phyloP scores from a whole-genome alignment of 495 filamentous ascomycete species.

The Tuber umbilicatum region DNA sequence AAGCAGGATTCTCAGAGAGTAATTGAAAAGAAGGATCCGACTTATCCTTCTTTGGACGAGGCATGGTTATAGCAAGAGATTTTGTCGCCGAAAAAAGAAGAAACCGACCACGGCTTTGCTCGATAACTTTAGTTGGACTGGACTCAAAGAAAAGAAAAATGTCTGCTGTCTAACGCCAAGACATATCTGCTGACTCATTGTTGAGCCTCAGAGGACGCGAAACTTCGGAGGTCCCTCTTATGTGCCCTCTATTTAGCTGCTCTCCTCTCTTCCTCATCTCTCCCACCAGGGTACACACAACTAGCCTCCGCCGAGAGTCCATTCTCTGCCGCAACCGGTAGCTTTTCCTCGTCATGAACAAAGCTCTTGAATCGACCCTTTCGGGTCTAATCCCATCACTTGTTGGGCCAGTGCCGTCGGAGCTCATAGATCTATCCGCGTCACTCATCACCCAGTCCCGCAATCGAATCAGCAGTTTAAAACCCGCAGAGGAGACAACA shows the following conservation, averaged over 20 bases:
- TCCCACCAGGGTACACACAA: neutral
- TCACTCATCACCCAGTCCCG: slow-evolving; percentile 84
- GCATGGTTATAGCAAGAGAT: neutral
- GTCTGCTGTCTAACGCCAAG: neutral
- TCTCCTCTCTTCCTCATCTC: neutral
- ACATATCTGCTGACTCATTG: neutral
- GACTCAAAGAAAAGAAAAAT: neutral
- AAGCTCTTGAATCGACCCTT: slow-evolving; percentile 68
- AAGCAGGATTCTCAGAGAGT: slow-evolving; percentile 12
- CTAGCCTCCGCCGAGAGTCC: neutral
- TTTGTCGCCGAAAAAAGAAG: neutral
- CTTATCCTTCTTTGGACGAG: slow-evolving; percentile 1
- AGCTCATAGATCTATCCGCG: slow-evolving; percentile 67
- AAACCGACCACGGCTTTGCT: neutral
- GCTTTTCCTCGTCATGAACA: slow-evolving; percentile 52
- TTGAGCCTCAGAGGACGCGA: neutral
- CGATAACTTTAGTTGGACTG: neutral
- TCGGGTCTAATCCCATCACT: slow-evolving; percentile 71
- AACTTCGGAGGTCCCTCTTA: neutral
- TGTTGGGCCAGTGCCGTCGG: slow-evolving; percentile 60
- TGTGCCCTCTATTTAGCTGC: neutral
- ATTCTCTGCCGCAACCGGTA: neutral
- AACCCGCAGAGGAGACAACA: slow-evolving; percentile 81
- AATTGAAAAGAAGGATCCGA: slow-evolving; percentile 10
- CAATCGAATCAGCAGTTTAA: slow-evolving; percentile 67